Base-by-base conservation (phyloP, 208 protist species). In the Wallacemonas collosoma region DNA sequence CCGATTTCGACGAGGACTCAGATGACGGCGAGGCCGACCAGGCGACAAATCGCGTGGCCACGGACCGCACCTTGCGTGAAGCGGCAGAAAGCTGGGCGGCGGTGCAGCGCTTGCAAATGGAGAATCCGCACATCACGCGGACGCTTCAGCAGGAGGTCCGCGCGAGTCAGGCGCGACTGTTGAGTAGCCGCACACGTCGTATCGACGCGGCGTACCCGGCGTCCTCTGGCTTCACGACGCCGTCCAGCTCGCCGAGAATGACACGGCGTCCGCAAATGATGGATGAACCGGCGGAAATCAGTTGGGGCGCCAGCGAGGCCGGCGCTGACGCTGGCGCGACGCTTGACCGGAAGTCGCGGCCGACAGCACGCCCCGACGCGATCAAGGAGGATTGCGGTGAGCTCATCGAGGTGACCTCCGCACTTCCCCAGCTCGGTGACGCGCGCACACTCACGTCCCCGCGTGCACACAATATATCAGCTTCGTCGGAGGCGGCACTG, bases 101-200 rank as follows among this genome's bases (percentile, higher is more conserved):
- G 43, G 66, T 82, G 68, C 81, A 86, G 70, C 75, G 71, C 15
- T 57, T 72, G 3, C 71, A 75, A 15, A 63, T 82, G 35, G 81
- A 77, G 45, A 65, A 75, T 47, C 66, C 68, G 5, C 54, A 54
- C 17, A 61, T 70, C 3, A 61, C 60, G 7, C 60, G 70, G 2
- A 69, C 70, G 50, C 73, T 86, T 17, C 62, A 79, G 39, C 45
- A 74, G 1, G 68, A 83, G 58, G 15, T 87, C 44, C 63, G 65
- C 26, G 73, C 62, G 36, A 87, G 81, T 56, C 53, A 73, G 44
- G 62, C 62, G 44, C 75, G 76, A 1, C 70, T 85, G 38, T 57
- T 50, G 6, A 45, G 39, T 8, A 14, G 12, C 11, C 71, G 71
- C 53, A 71, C 66, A 2, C 14, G n/a, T 11, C 66, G 51, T 40